Conservation (phyloP, 2,329 filamentous ascomycete species). For the Ilyonectria mors-panacis region DNA sequence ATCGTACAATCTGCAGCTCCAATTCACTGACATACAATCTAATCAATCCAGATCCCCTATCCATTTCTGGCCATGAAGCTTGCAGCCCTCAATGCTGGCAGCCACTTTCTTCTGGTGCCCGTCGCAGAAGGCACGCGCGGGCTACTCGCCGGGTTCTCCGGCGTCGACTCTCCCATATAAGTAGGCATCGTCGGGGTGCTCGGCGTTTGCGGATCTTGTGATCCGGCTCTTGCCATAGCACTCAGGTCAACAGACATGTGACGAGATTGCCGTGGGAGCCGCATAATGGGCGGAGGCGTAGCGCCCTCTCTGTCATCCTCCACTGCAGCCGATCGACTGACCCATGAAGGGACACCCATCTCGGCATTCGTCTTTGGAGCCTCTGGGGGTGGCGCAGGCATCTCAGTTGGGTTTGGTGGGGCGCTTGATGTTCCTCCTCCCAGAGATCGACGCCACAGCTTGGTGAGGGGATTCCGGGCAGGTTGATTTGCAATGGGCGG, state of each 20-base stretch:
- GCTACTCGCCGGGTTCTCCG: constrained; percentile 37
- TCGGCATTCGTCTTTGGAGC: constrained; percentile 39
- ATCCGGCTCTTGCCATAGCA: constrained; percentile 22
- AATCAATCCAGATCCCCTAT: constrained; percentile 42
- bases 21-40: constrained; percentile 25
- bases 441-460: constrained; percentile 66
- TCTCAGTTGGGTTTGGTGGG: constrained; percentile 29
- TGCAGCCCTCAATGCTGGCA: constrained; percentile 51
- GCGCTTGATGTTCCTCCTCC: constrained; percentile 50
- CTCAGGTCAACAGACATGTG: constrained; percentile 45
- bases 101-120: constrained; percentile 55
- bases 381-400: constrained; percentile 26
- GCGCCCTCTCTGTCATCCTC: constrained; percentile 64
- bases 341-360: constrained; percentile 60
- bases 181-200: constrained; percentile 37
- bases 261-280: constrained; percentile 57
- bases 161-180: constrained; percentile 24
- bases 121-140: constrained; percentile 40
- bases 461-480: constrained; percentile 63
- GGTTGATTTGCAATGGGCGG: constrained; percentile 61
- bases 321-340: constrained; percentile 50
- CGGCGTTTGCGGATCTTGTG: constrained; percentile 36
- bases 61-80: constrained; percentile 47
- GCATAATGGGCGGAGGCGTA: constrained; percentile 70
- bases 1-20: constrained; percentile 26